Evolutionary conservation across 129 eudicot species (phyloP), one percentile per base, ranked within the genome.

Genomic region (Solidago caesia): DNA sequence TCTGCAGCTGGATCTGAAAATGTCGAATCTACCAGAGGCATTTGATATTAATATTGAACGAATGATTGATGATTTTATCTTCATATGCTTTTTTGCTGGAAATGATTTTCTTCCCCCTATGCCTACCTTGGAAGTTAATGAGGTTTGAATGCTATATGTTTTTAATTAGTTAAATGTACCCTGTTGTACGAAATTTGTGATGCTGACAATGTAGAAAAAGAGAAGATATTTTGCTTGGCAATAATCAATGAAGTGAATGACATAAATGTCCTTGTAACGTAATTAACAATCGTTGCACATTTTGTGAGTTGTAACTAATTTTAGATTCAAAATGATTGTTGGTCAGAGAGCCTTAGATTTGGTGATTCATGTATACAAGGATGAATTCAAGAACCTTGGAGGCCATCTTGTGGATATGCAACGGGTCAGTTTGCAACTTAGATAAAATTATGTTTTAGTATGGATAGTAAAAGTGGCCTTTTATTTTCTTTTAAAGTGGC

Each of bases 21-120:
- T 69, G 7, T 1, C 15, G 4, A 68, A 68, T 39, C 72, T 67
- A 45, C 83, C 88, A 1, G 84, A 84, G 26, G 78, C 70, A 0
- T 80, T 82, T 39, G 70, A 75, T 10, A 21, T 15, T 59, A 88
- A 89, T 59, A 6, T 74, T 4, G 90, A 89, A 65, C 62, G 92
- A 9, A 7, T 80, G 5, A 64, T 89, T 1, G 96, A 89, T 43
- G 96, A 89, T 66, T 89, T 89, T n/a, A 72, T 89, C 8, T 89
- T 87, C 59, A 65, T 85, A 4, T 83, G 92, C 61, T 85, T 89
- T 60, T 89, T 85, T 44, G 82, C 73, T 43, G 96, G 92, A 29
- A 89, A 87, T 74, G 92, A 89, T 75, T 89, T 89, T 72, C 62
- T 89, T 2, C 96, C 96, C 0, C 92, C 67, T 25, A 83, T 89